These are phyloP conservation scores for Pseudovirgaria hyperparasitica DNA, from an alignment of 2,329 filamentous ascomycete genomes.

Conservation along the genomic window DNA sequence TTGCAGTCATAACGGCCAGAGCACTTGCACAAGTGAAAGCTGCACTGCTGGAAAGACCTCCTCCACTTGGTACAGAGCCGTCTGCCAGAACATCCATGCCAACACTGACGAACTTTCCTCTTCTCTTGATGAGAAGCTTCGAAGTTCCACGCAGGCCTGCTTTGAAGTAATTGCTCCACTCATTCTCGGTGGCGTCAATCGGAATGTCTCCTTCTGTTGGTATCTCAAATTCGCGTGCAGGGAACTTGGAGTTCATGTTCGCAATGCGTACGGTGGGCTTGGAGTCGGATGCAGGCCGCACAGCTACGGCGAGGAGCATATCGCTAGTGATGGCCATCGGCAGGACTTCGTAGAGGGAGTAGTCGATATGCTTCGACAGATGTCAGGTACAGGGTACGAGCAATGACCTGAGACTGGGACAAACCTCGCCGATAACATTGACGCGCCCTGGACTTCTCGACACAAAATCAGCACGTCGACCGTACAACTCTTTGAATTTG, in stretches of 20 bases:
- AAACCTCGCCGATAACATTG: constrained; percentile 85
- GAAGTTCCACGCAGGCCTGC: constrained; percentile 75
- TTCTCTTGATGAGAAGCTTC: constrained; percentile 54
- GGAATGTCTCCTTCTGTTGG: constrained; percentile 39
- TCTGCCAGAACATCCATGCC: constrained; percentile 85
- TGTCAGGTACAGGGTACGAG: constrained; percentile 8
- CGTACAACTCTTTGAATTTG: constrained; percentile 59
- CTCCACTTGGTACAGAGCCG: constrained; percentile 82
- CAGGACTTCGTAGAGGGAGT: constrained; percentile 89
- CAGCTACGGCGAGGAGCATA: constrained; percentile 68
- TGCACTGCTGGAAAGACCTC: constrained; percentile 84
- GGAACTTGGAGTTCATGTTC: constrained; percentile 71
- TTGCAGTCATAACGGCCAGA: constrained; percentile 75
- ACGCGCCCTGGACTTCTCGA: constrained; percentile 86
- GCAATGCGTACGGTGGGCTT: constrained; percentile 57
- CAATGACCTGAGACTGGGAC: constrained; percentile 2
- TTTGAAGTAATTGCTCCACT: constrained; percentile 99
- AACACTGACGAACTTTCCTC: constrained; percentile 47
- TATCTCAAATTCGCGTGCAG: constrained; percentile 61
- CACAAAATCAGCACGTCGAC: constrained; percentile 62
- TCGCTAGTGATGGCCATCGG: constrained; percentile 93
- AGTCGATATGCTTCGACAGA: constrained; percentile 69
- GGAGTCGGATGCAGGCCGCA: constrained; percentile 40
- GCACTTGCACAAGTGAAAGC: constrained; percentile 87
- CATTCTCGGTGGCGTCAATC: constrained; percentile 73